Percentiles rank a stretch among this genome's conserved stretches.
Conservation (phyloP, 352 stramenopile genomes). For the Phytophthora rubi region DNA sequence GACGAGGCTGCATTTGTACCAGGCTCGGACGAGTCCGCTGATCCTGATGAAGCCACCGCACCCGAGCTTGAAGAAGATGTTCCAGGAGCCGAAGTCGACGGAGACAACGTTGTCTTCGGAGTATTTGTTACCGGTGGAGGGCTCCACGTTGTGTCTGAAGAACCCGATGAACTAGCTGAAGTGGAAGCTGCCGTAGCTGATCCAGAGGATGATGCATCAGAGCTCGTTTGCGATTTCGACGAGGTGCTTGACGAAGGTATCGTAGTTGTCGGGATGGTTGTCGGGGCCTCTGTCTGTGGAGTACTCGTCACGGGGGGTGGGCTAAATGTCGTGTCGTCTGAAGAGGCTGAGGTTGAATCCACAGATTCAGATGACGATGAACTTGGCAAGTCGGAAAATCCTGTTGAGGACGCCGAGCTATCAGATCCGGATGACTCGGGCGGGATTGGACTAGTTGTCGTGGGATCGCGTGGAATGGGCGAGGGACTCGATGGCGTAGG, state of each 20-base stretch:
- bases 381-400: slow-evolving; percentile 8
- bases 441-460: slow-evolving; percentile 15
- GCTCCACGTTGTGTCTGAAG: slow-evolving; percentile 25
- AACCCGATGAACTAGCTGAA: slow-evolving; percentile 19
- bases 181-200: slow-evolving; percentile 15
- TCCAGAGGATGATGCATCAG: slow-evolving; percentile 22
- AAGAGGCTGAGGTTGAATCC: slow-evolving; percentile 6
- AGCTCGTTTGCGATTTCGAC: slow-evolving; percentile 13
- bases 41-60: slow-evolving; percentile 16
- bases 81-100: slow-evolving; percentile 11
- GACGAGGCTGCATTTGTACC: slow-evolving; percentile 6
- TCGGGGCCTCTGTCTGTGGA: slow-evolving; percentile 27
- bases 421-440: slow-evolving; percentile 21
- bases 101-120: slow-evolving; percentile 21
- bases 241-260: slow-evolving; percentile 16
- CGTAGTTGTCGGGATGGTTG: slow-evolving; percentile 15
- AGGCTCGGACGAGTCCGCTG: slow-evolving; percentile 16
- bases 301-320: slow-evolving; percentile 35
- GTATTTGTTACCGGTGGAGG: slow-evolving; percentile 34
- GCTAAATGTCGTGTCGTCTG: slow-evolving; percentile 24
- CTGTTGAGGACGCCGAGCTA: slow-evolving; percentile 17
- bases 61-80: slow-evolving; percentile 26
- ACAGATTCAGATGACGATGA: slow-evolving; percentile 19
- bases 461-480: slow-evolving; percentile 28
- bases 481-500: slow-evolving; percentile 27